These are phyloP conservation scores for Jacaranda copaia DNA, from an alignment of 257 asterid genomes.

Conservation along the genomic window DNA sequence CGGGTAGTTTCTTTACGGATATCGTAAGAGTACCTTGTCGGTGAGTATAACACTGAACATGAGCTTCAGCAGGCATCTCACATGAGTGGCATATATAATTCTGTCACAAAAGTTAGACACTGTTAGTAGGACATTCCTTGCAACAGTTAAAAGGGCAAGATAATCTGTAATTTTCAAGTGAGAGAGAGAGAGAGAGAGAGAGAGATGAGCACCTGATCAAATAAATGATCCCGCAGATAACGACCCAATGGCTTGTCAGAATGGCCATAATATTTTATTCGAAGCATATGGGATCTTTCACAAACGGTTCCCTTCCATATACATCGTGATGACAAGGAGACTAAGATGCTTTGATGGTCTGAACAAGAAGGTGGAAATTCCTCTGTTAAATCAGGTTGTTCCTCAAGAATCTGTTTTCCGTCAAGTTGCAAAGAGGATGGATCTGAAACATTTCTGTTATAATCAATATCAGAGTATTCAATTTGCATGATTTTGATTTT, in stretches of 20 bases:
- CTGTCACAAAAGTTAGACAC: conserved; percentile 53
- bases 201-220: conserved; percentile 71
- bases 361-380: conserved; percentile 90
- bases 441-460: conserved; percentile 37
- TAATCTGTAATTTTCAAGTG: conserved; percentile 18
- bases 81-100: conserved; percentile 80
- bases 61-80: conserved; percentile 96
- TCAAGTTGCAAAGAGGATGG: conserved; percentile 49
- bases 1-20: conserved; percentile 88
- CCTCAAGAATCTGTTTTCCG: conserved; percentile 48
- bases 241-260: conserved; percentile 97
- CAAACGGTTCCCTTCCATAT: conserved; percentile 98
- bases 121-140: conserved; percentile 23
- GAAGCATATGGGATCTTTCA: conserved; percentile 88
- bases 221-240: conserved; percentile 85
- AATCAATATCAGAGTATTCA: conserved; percentile 43
- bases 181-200: conserved; percentile 37
- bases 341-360: conserved; percentile 92
- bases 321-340: conserved; percentile 88
- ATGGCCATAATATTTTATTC: conserved; percentile 88
- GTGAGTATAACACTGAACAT: conserved; percentile 95
- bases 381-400: conserved; percentile 61
- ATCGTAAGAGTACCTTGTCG: conserved; percentile 95
- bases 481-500: conserved; percentile 41
- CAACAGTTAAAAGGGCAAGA: conserved; percentile 14